Evolutionary conservation across 2,329 filamentous ascomycete species (phyloP).

Genomic region (Fusarium begoniae): DNA sequence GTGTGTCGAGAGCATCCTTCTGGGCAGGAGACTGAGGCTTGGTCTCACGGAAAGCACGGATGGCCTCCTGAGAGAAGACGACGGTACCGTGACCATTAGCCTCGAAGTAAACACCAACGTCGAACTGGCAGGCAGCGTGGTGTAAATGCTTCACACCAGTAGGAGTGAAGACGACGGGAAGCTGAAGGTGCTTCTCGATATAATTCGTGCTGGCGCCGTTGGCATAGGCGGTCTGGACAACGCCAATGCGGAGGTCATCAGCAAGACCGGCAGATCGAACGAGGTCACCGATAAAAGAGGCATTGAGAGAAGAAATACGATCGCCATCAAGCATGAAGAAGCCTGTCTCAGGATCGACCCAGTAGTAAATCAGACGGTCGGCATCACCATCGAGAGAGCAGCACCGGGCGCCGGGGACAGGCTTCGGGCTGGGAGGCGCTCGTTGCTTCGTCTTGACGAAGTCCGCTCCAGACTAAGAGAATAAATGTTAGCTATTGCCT

Average conservation of each 20-base stretch:
- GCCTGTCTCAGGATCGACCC: constrained; percentile 79
- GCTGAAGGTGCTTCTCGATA: constrained; percentile 84
- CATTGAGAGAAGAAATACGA: constrained; percentile 93
- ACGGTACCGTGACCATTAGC: constrained; percentile 98
- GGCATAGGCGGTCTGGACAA: constrained; percentile 97
- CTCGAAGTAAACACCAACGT: constrained; percentile 98
- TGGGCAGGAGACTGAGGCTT: constrained; percentile 92
- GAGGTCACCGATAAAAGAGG: constrained; percentile 92
- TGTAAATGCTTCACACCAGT: constrained; percentile 98
- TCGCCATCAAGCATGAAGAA: constrained; percentile 97
- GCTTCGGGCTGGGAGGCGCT: constrained; percentile 84
- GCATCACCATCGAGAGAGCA: constrained; percentile 96
- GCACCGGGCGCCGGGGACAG: constrained; percentile 78
- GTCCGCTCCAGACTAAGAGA: constrained; percentile 83
- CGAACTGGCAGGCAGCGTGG: constrained; percentile 93
- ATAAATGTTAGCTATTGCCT: constrained; percentile 10
- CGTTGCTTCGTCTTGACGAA: constrained; percentile 98
- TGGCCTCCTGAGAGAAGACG: constrained; percentile 87
- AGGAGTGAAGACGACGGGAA: constrained; percentile 91
- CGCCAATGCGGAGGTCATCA: constrained; percentile 86
- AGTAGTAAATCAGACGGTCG: constrained; percentile 96
- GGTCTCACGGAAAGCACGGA: constrained; percentile 79
- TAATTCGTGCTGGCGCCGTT: constrained; percentile 96
- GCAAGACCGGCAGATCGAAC: constrained; percentile 81
- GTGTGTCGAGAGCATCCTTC: constrained; percentile 85